Percentiles rank a stretch among this genome's conserved stretches.
Evolutionary conservation across 495 filamentous ascomycete species (phyloP).

Genomic region (Penicillium goetzii): DNA sequence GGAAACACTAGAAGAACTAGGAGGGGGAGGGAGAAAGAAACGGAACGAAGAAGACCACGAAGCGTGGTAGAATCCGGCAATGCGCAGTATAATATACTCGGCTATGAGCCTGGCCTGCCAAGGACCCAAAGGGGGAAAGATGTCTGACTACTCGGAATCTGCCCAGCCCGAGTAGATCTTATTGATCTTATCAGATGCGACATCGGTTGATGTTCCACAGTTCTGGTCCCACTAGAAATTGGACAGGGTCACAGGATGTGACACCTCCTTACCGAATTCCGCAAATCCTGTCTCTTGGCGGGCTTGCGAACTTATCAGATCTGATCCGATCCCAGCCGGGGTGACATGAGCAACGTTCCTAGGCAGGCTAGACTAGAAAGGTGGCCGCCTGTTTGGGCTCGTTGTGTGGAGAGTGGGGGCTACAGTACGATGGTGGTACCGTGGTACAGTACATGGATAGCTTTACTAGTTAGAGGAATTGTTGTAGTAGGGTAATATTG

Average conservation of each 20-base stretch:
- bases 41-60: background rate
- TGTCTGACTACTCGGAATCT: background rate
- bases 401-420: background rate
- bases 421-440: background rate
- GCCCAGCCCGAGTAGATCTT: background rate
- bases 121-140: background rate
- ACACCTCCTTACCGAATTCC: background rate
- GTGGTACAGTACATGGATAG: background rate
- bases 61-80: background rate
- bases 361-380: background rate
- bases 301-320: constrained; percentile 17
- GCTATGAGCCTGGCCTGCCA: background rate
- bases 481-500: too few species aligned
- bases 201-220: constrained; percentile 11
- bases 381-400: too few species aligned
- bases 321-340: constrained; percentile 8
- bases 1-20: background rate
- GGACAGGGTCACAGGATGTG: background rate
- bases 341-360: background rate
- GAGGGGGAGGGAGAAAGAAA: background rate
- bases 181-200: constrained; percentile 32
- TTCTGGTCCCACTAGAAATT: background rate
- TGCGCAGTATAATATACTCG: background rate
- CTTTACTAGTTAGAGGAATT: too few species aligned
- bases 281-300: background rate